Evolutionary conservation across 2,329 filamentous ascomycete genomes (phyloP).

Genomic region (Trichoderma sp.): DNA sequence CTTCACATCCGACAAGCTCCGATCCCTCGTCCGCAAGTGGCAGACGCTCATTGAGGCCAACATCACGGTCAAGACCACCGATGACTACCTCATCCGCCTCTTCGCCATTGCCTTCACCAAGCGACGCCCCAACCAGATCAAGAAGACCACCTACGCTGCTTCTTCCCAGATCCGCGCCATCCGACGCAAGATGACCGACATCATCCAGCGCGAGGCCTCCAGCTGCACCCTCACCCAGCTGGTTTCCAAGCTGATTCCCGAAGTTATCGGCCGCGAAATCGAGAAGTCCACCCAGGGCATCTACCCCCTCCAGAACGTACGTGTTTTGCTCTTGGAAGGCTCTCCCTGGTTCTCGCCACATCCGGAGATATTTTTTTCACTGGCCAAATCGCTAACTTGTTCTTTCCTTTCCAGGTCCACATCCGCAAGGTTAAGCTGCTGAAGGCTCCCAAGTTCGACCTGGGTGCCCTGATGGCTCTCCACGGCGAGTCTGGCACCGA

Average conservation of each 20-base stretch:
- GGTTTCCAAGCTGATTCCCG: constrained; percentile 97
- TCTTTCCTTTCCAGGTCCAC: constrained; percentile 70
- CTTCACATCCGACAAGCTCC: constrained; percentile 99
- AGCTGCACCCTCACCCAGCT: constrained; percentile 95
- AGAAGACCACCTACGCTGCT: constrained; percentile 99
- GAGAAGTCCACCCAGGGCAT: constrained; percentile 99
- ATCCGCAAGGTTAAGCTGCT: constrained; percentile 99
- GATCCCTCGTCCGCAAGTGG: constrained; percentile 99
- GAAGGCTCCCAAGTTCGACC: constrained; percentile 98
- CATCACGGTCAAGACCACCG: constrained; percentile 99
- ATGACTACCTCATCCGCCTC: constrained; percentile 98
- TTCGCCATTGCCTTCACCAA: constrained; percentile 99
- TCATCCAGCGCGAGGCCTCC: constrained; percentile 94
- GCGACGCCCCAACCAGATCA: constrained; percentile 98
- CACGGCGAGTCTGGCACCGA: constrained; percentile 97
- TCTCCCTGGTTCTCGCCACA: background rate
- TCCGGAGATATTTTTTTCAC: background rate
- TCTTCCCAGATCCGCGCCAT: constrained; percentile 97
- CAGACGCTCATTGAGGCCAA: constrained; percentile 99
- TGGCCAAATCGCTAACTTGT: constrained; percentile 5
- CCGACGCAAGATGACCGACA: constrained; percentile 99
- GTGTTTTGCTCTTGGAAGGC: constrained; percentile 42
- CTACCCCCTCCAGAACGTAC: constrained; percentile 98
- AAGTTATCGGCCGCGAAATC: constrained; percentile 99
- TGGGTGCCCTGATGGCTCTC: constrained; percentile 91